Percentiles rank a stretch among this genome's conserved stretches.
Conservation (phyloP, 345 rosid genomes). For the Populus pruinosa region DNA sequence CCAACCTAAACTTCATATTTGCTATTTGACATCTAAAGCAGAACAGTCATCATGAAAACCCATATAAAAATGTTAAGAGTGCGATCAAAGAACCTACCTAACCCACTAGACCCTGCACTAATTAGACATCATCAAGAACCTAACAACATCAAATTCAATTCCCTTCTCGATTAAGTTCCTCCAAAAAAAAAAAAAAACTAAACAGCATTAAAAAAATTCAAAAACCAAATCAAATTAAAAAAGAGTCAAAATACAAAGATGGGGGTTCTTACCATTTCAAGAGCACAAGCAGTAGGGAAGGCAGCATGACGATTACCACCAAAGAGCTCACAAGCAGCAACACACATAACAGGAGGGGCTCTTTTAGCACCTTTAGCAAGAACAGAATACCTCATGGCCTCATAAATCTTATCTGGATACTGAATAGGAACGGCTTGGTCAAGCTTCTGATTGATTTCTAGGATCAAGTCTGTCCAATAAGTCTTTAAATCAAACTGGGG, state of each 20-base stretch:
- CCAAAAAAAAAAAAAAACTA: too few species aligned
- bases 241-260: background rate
- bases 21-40: background rate
- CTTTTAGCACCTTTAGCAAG: slow-evolving; percentile 81
- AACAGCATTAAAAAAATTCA: background rate
- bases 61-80: background rate
- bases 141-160: background rate
- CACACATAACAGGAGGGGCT: slow-evolving; percentile 94
- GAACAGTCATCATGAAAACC: background rate
- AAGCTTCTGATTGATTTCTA: slow-evolving; percentile 67
- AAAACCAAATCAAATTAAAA: background rate
- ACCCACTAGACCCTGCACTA: background rate
- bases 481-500: slow-evolving; percentile 68
- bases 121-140: background rate
- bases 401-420: slow-evolving; percentile 70
- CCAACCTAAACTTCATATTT: background rate
- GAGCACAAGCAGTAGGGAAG: slow-evolving; percentile 96
- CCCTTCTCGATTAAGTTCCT: background rate
- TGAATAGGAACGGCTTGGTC: slow-evolving; percentile 68
- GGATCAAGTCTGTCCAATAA: slow-evolving; percentile 66
- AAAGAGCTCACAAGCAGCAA: slow-evolving; percentile 84
- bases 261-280: slow-evolving; percentile 63
- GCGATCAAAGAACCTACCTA: background rate
- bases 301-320: slow-evolving; percentile 78
- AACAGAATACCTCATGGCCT: slow-evolving; percentile 93